Base-by-base conservation (phyloP, 108 stramenopile genomes). In the Skeletonema grethae region DNA sequence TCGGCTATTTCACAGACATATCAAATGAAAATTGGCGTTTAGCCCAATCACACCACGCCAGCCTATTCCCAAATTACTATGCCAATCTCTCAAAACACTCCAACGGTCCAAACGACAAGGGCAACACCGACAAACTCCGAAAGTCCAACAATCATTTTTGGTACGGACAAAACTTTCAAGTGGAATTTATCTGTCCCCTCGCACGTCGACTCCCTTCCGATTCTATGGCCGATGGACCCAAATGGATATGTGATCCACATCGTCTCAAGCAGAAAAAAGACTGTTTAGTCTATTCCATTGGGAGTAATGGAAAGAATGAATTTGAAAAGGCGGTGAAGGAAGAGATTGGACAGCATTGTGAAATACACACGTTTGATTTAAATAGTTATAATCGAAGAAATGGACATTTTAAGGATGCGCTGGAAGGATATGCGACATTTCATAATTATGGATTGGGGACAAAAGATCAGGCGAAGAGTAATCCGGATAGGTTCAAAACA, bases 181-280 rank as follows among this genome's bases (percentile, higher is more conserved):
- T 74, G 7, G 85, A 85, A 45, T 82, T 85, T 34, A 73, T 75
- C 46, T 85, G 85, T 67, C 70, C 75, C 9, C 63, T 77, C 36
- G 77, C 81, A 20, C 13, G 71, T 28, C 48, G 84, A 9, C 13
- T 85, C 41, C 81, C 84, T 12, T 39, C 76, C 41, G 79, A 80
- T 53, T 80, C 79, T 0, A 71, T 67, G 63, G 65, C 67, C 8
- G 74, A 83, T 75, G 81, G 81, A 2, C 81, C 82, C 3, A 86
- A 87, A 61, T 87, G 86, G 86, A 74, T 84, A 2, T 69, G 76
- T 46, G 73, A 85, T 61, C 80, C 77, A 0, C 75, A 86, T 80
- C 72, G 78, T 0, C 57, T 86, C 5, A 22, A 56, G 28, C 61
- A 48, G 20, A 62, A 84, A 48, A 75, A 79, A 28, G 77, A 80